A percentile compares a stretch with the other conserved stretches of the same genome.
Evolutionary conservation across 129 eudicot genomes (phyloP).

Genomic region (Pseudognaphalium luteoalbum): DNA sequence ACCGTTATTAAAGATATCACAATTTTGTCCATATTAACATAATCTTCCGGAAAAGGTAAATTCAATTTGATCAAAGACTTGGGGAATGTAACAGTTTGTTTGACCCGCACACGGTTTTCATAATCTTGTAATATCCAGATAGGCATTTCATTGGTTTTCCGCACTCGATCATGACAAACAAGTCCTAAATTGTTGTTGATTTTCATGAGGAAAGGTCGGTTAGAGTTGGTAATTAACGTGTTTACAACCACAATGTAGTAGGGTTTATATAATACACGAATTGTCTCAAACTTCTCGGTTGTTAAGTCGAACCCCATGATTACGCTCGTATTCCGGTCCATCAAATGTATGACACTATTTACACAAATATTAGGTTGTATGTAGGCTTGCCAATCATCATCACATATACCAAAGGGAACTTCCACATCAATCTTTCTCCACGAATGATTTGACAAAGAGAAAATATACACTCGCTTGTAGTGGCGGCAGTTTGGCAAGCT

Average conservation of each 20-base stretch:
- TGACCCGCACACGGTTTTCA: slow-evolving; percentile 15
- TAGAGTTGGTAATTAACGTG: no score
- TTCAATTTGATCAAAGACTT: neutral
- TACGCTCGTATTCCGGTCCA: neutral
- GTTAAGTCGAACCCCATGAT: slow-evolving; percentile 19
- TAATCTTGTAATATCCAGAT: slow-evolving; percentile 26
- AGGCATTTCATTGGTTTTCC: slow-evolving; percentile 2
- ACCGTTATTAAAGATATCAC: no score
- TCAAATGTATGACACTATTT: slow-evolving; percentile 11
- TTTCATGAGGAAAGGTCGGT: neutral
- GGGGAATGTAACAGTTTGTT: neutral
- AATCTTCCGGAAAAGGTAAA: neutral
- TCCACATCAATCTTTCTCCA: neutral
- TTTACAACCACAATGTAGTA: no score
- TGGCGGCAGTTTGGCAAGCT: no score
- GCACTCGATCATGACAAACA: neutral
- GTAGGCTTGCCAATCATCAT: neutral
- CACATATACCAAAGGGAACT: neutral
- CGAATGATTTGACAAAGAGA: neutral
- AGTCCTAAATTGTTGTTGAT: slow-evolving; percentile 6
- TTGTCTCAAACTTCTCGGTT: slow-evolving; percentile 14
- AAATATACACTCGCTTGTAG: no score
- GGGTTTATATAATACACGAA: no score
- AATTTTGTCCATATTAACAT: neutral
- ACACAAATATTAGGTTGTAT: no score